Conservation (phyloP, 805 yeast genomes). For the Kurtzmaniella fragi region DNA sequence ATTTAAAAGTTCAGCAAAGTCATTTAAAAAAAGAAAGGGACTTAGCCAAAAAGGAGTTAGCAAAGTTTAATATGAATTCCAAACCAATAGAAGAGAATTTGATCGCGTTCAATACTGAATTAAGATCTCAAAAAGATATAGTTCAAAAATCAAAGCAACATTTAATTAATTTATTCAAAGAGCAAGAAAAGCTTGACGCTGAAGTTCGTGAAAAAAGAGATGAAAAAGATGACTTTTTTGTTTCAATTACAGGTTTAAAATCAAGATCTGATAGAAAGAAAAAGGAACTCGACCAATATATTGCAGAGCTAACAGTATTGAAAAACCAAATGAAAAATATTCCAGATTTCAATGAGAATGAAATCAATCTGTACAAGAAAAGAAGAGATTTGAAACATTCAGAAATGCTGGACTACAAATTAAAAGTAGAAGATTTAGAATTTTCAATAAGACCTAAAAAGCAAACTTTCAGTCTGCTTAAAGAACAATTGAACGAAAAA, state of each 20-base stretch:
- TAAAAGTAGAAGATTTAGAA: conserved; percentile 7
- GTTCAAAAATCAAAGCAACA: conserved; percentile 5
- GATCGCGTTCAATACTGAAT: background rate
- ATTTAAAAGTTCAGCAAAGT: conserved; percentile 27
- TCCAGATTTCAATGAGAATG: conserved; percentile 26
- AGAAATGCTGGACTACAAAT: conserved; percentile 8
- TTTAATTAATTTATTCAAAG: conserved; percentile 1
- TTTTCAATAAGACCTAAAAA: conserved; percentile 9
- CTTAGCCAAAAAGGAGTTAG: conserved; percentile 27
- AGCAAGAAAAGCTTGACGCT: background rate
- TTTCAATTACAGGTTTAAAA: conserved; percentile 3
- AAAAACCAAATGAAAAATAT: conserved; percentile 16
- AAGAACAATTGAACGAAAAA: conserved; percentile 16
- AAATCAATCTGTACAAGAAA: conserved; percentile 15
- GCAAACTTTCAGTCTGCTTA: conserved; percentile 10
- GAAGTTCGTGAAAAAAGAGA: conserved; percentile 3
- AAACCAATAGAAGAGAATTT: conserved; percentile 12
- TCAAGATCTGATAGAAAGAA: conserved; percentile 12
- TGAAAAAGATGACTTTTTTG: conserved; percentile 6
- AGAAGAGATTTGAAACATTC: conserved; percentile 16
- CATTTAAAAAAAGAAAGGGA: conserved; percentile 31
- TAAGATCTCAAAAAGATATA: background rate
- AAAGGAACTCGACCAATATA: conserved; percentile 18
- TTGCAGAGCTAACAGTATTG: conserved; percentile 7
- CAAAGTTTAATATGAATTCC: conserved; percentile 16